Evolutionary conservation across 140 eudicot genomes (phyloP), one percentile per base, ranked within the genome.

Genomic region (Oenanthe javanica): DNA sequence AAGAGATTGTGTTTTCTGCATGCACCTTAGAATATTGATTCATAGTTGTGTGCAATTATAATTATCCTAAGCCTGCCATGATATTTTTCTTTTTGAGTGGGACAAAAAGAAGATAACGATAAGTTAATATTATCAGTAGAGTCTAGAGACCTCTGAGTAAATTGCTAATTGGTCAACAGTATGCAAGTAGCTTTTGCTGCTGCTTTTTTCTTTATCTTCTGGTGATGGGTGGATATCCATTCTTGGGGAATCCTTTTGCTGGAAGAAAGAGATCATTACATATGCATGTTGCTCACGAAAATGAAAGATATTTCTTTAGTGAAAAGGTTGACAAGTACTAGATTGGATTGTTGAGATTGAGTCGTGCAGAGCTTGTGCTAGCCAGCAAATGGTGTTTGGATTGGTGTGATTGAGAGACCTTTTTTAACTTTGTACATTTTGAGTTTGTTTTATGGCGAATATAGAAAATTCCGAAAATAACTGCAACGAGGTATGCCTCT

Each of bases 211-310:
- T 49, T 6, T 0, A 9, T 49, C 3, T 49, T 49, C 15, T 67
- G 75, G 72, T 69, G 85, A 84, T 31, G 31, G 31, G 31, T 80
- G 86, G 88, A 83, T 79, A 49, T 11, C 15, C 15, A 49, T 49
- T 49, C 0, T 49, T 49, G 54, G 12, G 81, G 90, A 84, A 87
- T 87, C 84, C 87, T 87, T 85, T 82, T 84, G 71, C 80, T 81
- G 76, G 81, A 80, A 82, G 83, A 43, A 87, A 80, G 71, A 59
- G 79, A 82, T 79, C 79, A 77, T 18, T 74, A 54, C 49, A 51
- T 27, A 31, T 31, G 31, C 31, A 31, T 31, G 31, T 31, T 31
- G 31, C 31, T 31, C 31, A 31, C 31, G 31, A 31, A 31, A 31
- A 31, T 31, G 31, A 31, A 31, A 31, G 31, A 31, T 31, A 31